Conservation (phyloP, 208 protist genomes). For the Leishmania turanica region DNA sequence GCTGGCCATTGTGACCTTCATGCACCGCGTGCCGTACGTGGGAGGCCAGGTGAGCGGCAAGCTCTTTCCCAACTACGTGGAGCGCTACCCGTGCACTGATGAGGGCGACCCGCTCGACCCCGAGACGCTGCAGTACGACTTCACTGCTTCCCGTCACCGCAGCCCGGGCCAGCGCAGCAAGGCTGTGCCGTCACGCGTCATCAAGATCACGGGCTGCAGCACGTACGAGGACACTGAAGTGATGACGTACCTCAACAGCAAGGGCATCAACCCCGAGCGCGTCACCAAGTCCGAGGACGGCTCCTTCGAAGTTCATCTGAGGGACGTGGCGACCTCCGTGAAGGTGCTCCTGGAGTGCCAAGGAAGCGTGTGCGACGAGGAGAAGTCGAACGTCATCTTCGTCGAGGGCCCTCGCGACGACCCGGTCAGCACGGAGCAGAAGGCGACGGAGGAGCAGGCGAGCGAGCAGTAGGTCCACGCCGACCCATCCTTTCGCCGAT, state of each 20-base stretch:
- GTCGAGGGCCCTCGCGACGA: conserved; percentile 61
- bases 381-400: conserved; percentile 91
- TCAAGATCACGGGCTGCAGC: conserved; percentile 84
- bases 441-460: conserved; percentile 26
- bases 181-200: conserved; percentile 60
- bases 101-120: conserved; percentile 78
- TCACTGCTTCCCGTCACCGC: conserved; percentile 87
- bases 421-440: conserved; percentile 9
- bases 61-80: conserved; percentile 85
- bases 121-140: conserved; percentile 84
- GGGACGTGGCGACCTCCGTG: conserved; percentile 71
- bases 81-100: conserved; percentile 86
- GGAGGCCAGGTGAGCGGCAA: conserved; percentile 85
- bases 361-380: conserved; percentile 83
- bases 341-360: conserved; percentile 85
- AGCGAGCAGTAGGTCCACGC: conserved; percentile 10
- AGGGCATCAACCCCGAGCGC: conserved; percentile 69
- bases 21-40: conserved; percentile 79
- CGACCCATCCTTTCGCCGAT: neutral
- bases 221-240: conserved; percentile 80
- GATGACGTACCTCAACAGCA: conserved; percentile 82
- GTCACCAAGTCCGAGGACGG: conserved; percentile 81
- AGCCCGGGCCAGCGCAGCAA: conserved; percentile 85
- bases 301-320: conserved; percentile 69
- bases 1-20: conserved; percentile 66